Evolutionary conservation across 106 monocot species (phyloP).

Genomic region (Platanthera zijinensis): DNA sequence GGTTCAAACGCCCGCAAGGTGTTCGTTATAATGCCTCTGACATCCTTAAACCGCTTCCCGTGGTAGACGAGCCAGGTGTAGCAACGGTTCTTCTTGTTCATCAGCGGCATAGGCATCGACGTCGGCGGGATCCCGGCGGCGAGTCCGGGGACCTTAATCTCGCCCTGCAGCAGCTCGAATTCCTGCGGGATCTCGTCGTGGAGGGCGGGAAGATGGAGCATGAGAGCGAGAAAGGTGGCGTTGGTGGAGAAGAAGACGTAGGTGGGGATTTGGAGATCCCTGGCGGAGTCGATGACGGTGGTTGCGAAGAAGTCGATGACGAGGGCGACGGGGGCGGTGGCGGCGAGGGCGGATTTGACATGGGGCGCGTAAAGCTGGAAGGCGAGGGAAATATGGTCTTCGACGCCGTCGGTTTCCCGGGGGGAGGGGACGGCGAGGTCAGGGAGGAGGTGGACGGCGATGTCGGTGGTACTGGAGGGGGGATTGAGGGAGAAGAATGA

Average conservation of each 20-base stretch:
- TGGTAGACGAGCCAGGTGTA: conserved; percentile 10
- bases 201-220: conserved; percentile 16
- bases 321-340: conserved; percentile 11
- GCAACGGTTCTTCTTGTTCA: conserved; percentile 9
- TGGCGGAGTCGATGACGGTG: conserved; percentile 14
- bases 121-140: conserved; percentile 11
- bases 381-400: conserved; percentile 1
- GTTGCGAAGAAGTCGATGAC: conserved; percentile 22
- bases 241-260: conserved; percentile 17
- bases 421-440: not conserved
- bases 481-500: not conserved
- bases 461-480: not conserved
- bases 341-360: not conserved
- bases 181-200: not conserved
- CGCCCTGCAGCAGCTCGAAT: conserved; percentile 7
- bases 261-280: conserved; percentile 20
- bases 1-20: conserved; percentile 46
- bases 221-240: conserved; percentile 6
- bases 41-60: not conserved
- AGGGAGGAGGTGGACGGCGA: not conserved
- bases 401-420: not conserved
- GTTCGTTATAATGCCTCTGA: conserved; percentile 51
- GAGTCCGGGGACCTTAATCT: conserved; percentile 19
- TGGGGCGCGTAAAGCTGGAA: conserved; percentile 14
- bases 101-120: conserved; percentile 14